A percentile compares a stretch with the other conserved stretches of the same genome.
phyloP scores from a whole-genome alignment of 2,329 filamentous ascomycete species.

The Botrytis galanthina region DNA sequence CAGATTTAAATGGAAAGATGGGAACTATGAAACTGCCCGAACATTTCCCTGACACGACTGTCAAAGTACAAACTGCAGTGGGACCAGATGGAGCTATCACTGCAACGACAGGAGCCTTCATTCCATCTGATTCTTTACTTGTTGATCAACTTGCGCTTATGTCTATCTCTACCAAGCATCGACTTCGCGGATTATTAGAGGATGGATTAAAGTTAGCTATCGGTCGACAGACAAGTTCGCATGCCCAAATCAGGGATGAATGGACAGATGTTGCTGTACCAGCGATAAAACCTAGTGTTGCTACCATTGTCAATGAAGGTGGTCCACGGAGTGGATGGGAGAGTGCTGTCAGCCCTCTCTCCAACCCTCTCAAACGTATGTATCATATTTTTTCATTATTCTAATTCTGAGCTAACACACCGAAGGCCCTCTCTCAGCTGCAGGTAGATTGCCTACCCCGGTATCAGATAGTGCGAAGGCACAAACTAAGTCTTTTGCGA shows the following conservation, averaged over 20 bases:
- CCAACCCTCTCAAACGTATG: constrained; percentile 61
- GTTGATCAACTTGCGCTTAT: constrained; percentile 81
- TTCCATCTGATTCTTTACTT: constrained; percentile 72
- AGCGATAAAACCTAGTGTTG: constrained; percentile 43
- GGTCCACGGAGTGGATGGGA: constrained; percentile 42
- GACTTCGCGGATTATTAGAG: constrained; percentile 71
- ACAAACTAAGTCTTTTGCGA: constrained; percentile 45
- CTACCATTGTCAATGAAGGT: constrained; percentile 34
- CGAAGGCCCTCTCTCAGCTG: constrained; percentile 36
- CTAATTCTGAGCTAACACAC: constrained; percentile 34
- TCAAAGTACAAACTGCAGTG: constrained; percentile 55
- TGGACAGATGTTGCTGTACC: constrained; percentile 69
- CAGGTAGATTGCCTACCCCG: constrained; percentile 46
- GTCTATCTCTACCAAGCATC: constrained; percentile 78
- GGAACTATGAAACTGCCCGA: constrained; percentile 37
- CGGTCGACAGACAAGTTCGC: constrained; percentile 72
- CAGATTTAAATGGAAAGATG: constrained; percentile 56
- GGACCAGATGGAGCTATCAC: constrained; percentile 64
- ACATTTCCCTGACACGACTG: constrained; percentile 33
- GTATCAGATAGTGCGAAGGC: constrained; percentile 50
- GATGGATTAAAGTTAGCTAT: constrained; percentile 70
- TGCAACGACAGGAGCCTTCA: constrained; percentile 63
- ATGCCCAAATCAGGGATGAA: constrained; percentile 74
- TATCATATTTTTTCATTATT: constrained; percentile 25
- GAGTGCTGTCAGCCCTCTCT: constrained; percentile 52